Evolutionary conservation across 2,329 filamentous ascomycete genomes (phyloP).

Genomic region (Mariannaea elegans): DNA sequence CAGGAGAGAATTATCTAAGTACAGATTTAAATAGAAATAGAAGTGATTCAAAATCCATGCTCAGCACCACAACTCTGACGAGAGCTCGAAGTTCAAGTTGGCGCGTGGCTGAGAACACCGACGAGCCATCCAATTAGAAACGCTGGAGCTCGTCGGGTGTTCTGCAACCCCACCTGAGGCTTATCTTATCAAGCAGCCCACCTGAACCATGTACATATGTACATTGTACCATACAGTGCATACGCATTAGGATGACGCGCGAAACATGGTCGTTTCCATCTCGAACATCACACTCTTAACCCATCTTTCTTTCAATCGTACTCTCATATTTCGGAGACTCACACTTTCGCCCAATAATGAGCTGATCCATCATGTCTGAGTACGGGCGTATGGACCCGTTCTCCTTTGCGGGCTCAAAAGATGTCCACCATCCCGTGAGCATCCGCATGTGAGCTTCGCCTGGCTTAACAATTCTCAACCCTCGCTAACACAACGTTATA

Average conservation of each 20-base stretch:
- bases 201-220: too few relatives aligned
- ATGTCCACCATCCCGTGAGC: conserved; percentile 77
- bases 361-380: conserved; percentile 47
- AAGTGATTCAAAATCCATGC: too few relatives aligned
- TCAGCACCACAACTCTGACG: too few relatives aligned
- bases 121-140: too few relatives aligned
- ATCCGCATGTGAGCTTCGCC: conserved; percentile 64
- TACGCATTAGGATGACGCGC: background rate
- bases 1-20: too few relatives aligned
- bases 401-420: conserved; percentile 90
- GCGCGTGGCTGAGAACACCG: too few relatives aligned
- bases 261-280: background rate
- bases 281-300: conserved; percentile 13
- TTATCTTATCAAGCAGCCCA: conserved; percentile 24
- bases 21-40: too few relatives aligned
- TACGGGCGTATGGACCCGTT: conserved; percentile 84
- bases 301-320: background rate
- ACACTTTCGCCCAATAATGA: conserved; percentile 34
- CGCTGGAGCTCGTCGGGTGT: too few relatives aligned
- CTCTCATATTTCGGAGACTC: background rate
- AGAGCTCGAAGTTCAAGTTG: too few relatives aligned
- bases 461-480: background rate
- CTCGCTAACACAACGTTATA: conserved; percentile 39
- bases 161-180: background rate
- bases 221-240: background rate